Percentiles rank a stretch among this genome's conserved stretches.
Evolutionary conservation across 164 flowering plant species (phyloP).

Genomic region (Vitis rotundifolia): DNA sequence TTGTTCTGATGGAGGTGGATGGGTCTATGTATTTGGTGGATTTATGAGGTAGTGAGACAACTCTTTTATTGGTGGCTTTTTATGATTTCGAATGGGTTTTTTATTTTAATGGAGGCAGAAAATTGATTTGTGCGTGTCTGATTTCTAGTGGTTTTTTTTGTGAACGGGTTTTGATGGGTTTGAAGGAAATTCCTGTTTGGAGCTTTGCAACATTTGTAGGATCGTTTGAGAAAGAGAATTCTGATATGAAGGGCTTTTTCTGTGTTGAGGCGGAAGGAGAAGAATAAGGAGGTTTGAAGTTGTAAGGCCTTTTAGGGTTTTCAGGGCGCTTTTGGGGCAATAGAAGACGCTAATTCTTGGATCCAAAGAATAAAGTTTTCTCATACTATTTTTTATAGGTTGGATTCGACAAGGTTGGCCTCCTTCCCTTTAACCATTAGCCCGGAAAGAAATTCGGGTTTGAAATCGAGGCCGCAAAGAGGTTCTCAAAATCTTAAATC

Average conservation of each 20-base stretch:
- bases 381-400: slow-evolving; percentile 63
- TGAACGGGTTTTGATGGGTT: slow-evolving; percentile 29
- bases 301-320: slow-evolving; percentile 13
- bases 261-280: slow-evolving; percentile 18
- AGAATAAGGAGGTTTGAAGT: slow-evolving; percentile 13
- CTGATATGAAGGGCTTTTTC: slow-evolving; percentile 13
- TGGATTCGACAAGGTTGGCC: slow-evolving; percentile 45
- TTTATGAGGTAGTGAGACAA: slow-evolving; percentile 4
- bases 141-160: background rate
- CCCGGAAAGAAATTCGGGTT: slow-evolving; percentile 20
- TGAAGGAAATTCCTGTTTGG: slow-evolving; percentile 22
- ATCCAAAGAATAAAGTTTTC: slow-evolving; percentile 81
- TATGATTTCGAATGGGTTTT: slow-evolving; percentile 13
- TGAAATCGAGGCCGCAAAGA: slow-evolving; percentile 41
- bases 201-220: slow-evolving; percentile 5
- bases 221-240: slow-evolving; percentile 10
- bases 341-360: slow-evolving; percentile 78
- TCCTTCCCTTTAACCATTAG: slow-evolving; percentile 33
- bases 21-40: no score
- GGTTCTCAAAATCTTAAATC: slow-evolving; percentile 11
- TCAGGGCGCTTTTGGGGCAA: slow-evolving; percentile 11
- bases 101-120: slow-evolving; percentile 4
- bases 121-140: slow-evolving; percentile 1
- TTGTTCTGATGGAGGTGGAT: slow-evolving; percentile 10
- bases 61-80: slow-evolving; percentile 9